phyloP scores from a whole-genome alignment of 1,284 basidiomycete species.

The Apiotrichum gamsii region DNA sequence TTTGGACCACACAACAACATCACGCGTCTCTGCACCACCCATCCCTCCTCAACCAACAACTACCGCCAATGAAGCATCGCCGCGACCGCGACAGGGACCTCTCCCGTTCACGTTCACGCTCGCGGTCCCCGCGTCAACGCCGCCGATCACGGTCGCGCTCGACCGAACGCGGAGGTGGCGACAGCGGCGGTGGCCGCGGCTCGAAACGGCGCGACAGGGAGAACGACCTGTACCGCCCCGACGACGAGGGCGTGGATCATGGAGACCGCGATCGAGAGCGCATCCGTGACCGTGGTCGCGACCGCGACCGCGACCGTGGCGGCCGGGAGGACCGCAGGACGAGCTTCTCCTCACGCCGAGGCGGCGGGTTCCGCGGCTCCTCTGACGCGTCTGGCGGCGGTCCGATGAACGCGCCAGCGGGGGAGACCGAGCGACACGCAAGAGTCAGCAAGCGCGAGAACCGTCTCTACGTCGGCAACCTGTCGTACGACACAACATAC shows the following conservation, averaged over 20 bases:
- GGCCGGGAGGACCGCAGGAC: constrained; percentile 9
- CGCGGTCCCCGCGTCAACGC: too few species aligned
- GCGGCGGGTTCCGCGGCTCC: constrained; percentile 16
- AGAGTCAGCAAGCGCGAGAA: constrained; percentile 95
- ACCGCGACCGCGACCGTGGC: not conserved
- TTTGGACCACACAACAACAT: too few species aligned
- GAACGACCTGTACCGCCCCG: constrained; percentile 3
- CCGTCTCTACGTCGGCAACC: constrained; percentile 94
- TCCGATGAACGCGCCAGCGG: constrained; percentile 81
- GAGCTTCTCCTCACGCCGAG: too few species aligned
- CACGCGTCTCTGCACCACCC: too few species aligned
- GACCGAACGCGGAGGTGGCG: too few species aligned
- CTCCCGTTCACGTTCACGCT: too few species aligned
- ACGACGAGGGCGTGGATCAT: constrained; percentile 9
- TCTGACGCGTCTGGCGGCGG: constrained; percentile 58
- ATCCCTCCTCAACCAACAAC: too few species aligned
- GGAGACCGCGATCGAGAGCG: constrained; percentile 1
- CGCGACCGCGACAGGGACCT: too few species aligned
- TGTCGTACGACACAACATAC: constrained; percentile 96
- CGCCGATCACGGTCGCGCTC: too few species aligned
- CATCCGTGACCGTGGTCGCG: not conserved
- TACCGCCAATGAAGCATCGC: too few species aligned
- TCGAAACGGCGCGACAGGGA: too few species aligned
- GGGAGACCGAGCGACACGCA: constrained; percentile 80
- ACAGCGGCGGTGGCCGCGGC: too few species aligned